Base-by-base conservation (phyloP, 2,329 filamentous ascomycete species). In the Dactylellina leptospora region DNA sequence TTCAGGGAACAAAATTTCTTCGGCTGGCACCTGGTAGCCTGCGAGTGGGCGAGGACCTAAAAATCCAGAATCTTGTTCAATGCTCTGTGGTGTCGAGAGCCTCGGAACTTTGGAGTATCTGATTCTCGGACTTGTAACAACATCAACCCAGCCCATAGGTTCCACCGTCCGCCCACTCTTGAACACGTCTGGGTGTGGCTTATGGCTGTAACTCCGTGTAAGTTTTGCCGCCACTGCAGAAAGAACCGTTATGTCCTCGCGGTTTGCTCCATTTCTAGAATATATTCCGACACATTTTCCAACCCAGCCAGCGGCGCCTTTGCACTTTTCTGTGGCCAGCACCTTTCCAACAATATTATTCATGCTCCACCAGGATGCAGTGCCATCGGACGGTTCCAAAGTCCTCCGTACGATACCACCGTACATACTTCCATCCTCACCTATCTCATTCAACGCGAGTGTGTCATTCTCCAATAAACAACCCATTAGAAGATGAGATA, bases 401-500 rank as follows among this genome's bases (percentile, higher is more conserved):
- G 58, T 45, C 27, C 36, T 53, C 9, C 66, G 66, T 13, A 71
- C 59, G 74, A 90, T 89, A 0, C 88, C 87, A 13, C 86, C 85
- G 44, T 85, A 87, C 0, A 90, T 79, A 73, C 87, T 87, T 2
- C 86, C 86, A 76, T 86, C 83, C 0, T 85, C 82, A 0, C 87
- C 87, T 6, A 90, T 79, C 50, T 78, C 83, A n/a, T 79, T 78
- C 75, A 89, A 82, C 1, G 86, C 87, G 20, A 83, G 81, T n/a
- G 82, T 81, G 73, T 90, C 87, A 68, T 86, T 87, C 76, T 90
- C 88, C 4, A 90, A 78, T 53, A 90, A 79, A 2, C 87, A 86
- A 1, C 87, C 85, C 82, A 90, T 90, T 47, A 90, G 81, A 68
- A 88, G 84, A 76, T 89, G 87, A 54, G 84, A 83, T 25, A 89